Evolutionary conservation across 176 grass and related monocot genomes (phyloP).

Genomic region (Urochloa ruziziensis): DNA sequence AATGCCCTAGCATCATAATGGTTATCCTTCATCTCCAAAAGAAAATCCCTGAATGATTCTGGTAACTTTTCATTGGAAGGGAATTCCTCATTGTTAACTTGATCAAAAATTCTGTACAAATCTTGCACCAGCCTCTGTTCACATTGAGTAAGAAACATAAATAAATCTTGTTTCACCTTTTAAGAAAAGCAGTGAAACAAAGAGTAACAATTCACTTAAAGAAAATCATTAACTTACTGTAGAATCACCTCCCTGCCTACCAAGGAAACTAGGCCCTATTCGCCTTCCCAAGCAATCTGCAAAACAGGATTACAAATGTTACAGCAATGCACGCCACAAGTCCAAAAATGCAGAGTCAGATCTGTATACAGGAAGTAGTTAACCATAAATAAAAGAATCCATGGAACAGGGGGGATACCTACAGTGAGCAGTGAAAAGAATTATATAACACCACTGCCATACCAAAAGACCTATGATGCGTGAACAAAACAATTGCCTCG

Average conservation of each 20-base stretch:
- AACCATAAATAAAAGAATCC: too few relatives aligned
- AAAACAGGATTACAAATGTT: slow-evolving; percentile 27
- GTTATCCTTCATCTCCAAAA: slow-evolving; percentile 77
- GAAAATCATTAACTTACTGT: slow-evolving; percentile 41
- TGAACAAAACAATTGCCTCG: neutral
- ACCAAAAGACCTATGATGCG: slow-evolving; percentile 5
- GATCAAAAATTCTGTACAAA: slow-evolving; percentile 74
- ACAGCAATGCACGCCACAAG: slow-evolving; percentile 10
- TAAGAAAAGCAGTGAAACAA: slow-evolving; percentile 21
- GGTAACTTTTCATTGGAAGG: slow-evolving; percentile 53
- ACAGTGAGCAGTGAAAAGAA: neutral
- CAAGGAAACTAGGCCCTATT: slow-evolving; percentile 88
- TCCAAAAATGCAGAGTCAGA: neutral
- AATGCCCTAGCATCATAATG: slow-evolving; percentile 80
- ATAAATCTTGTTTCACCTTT: slow-evolving; percentile 25
- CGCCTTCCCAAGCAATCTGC: slow-evolving; percentile 90
- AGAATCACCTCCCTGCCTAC: slow-evolving; percentile 70
- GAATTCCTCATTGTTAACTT: slow-evolving; percentile 73
- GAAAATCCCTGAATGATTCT: slow-evolving; percentile 88
- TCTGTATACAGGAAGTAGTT: neutral
- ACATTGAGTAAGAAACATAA: slow-evolving; percentile 30
- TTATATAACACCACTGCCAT: neutral
- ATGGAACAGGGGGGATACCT: slow-evolving; percentile 5
- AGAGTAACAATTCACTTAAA: slow-evolving; percentile 12
- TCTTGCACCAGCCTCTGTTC: slow-evolving; percentile 81